Base-by-base conservation (phyloP, 345 rosid genomes). In the Geranium rotundifolium region DNA sequence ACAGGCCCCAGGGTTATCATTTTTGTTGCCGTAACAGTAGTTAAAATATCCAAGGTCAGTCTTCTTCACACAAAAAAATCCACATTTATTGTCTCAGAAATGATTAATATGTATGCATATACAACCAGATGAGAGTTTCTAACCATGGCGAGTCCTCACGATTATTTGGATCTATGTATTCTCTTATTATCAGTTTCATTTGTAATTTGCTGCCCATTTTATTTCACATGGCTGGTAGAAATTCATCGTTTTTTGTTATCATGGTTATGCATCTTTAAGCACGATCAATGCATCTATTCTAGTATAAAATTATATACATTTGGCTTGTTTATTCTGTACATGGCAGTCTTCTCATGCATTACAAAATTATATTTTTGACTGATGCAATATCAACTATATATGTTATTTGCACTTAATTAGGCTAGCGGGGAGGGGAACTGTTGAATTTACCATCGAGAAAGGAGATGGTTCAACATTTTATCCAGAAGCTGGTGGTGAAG, bases 1-100 rank as follows among this genome's bases (percentile, higher is more conserved):
- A 72, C 85, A 92, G 97, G 98, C 98, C 61, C 95, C 98, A 57
- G 98, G 95, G 56, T 76, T 92, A 72, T 89, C 96, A 19, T 92
- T 92, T 83, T 70, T 92, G 82, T 75, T 92, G 76, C 98, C 98
- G 23, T 63, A 77, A 73, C 95, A 87, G 57, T 92, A 84, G 82
- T 59, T 74, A 80, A 84, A 83, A 66, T 92, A 85, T 73, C 98
- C 98, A 10, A 89, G 95, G 97, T 84, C 60, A 73, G 77, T 72
- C 67, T 37, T 60, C 69, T 72, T 27, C 17, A 54, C n/a, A n/a
- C n/a, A 19, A 20, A 16, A 17, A 29, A 29, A 19, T 65, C 41
- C 8, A 17, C 16, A 31, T 67, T 66, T 12, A 54, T 49, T 61
- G 7, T 59, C 63, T 29, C 19, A 37, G 5, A 19, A 56, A 19